Evolutionary conservation across 106 monocot genomes (phyloP).

Genomic region (Cymbidium sinense): DNA sequence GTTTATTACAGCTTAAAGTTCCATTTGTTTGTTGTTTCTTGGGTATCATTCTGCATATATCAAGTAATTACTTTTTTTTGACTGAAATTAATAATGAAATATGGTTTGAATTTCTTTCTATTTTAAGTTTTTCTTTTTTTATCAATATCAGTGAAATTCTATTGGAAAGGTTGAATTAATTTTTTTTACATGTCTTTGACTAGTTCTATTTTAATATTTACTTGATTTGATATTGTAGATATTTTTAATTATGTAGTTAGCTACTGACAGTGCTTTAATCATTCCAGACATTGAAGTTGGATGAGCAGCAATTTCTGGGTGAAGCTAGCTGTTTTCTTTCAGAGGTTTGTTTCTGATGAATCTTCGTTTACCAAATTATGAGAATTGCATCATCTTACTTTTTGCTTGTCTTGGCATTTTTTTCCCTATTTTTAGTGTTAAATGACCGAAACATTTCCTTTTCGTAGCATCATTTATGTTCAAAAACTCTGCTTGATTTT

Average conservation of each 20-base stretch:
- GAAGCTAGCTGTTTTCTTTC: conserved; percentile 79
- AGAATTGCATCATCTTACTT: not conserved
- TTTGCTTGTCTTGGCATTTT: not conserved
- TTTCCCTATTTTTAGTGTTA: not conserved
- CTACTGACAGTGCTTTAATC: not conserved
- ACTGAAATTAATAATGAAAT: not conserved
- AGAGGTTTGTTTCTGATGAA: conserved; percentile 42
- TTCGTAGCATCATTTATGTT: not conserved
- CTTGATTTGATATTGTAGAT: not conserved
- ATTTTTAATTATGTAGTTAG: not conserved
- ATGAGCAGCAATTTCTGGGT: conserved; percentile 94
- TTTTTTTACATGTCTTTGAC: not conserved
- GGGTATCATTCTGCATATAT: not conserved
- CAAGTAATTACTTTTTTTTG: not conserved
- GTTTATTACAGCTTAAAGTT: not conserved
- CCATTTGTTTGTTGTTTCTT: not conserved
- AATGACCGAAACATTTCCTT: not conserved
- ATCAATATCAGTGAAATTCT: not conserved
- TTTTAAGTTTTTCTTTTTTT: not conserved
- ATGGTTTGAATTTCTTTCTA: not conserved
- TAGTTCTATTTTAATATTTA: not conserved
- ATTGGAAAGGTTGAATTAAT: not conserved
- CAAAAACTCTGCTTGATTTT: not conserved
- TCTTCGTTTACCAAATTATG: not conserved
- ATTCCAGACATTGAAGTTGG: conserved; percentile 66